These are phyloP conservation scores for Rhodomyrtus tomentosa DNA, from an alignment of 345 rosid genomes.

Conservation along the genomic window DNA sequence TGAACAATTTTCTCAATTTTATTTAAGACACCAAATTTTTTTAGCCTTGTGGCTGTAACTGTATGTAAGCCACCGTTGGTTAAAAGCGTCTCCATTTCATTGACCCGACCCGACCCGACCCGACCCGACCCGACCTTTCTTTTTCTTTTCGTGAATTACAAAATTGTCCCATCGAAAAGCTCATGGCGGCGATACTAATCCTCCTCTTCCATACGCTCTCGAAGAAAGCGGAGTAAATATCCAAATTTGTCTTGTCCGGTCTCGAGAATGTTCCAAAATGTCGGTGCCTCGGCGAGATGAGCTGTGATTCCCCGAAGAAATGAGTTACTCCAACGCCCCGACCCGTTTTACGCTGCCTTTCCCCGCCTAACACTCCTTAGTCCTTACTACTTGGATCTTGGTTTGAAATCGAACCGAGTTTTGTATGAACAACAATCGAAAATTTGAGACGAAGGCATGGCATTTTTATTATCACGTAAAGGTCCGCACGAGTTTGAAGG, in stretches of 20 bases:
- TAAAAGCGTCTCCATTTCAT: background rate
- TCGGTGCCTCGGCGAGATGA: background rate
- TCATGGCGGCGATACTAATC: background rate
- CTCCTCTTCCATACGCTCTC: background rate
- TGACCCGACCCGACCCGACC: fast-evolving
- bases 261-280: background rate
- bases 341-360: background rate
- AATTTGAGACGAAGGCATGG: background rate
- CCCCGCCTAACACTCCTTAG: background rate
- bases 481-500: background rate
- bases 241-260: background rate
- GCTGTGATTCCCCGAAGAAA: too few relatives aligned
- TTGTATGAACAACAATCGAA: background rate
- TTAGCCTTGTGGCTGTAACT: background rate
- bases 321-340: too few relatives aligned
- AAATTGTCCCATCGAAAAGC: background rate
- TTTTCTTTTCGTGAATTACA: background rate
- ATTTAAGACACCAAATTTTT: background rate
- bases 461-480: background rate
- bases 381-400: too few relatives aligned
- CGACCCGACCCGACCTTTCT: too few relatives aligned
- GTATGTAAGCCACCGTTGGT: background rate
- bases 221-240: background rate
- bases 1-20: too few relatives aligned
- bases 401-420: background rate